Evolutionary conservation across 1,139 yeast genomes (phyloP).

Genomic region (Geotrichum restrictum): DNA sequence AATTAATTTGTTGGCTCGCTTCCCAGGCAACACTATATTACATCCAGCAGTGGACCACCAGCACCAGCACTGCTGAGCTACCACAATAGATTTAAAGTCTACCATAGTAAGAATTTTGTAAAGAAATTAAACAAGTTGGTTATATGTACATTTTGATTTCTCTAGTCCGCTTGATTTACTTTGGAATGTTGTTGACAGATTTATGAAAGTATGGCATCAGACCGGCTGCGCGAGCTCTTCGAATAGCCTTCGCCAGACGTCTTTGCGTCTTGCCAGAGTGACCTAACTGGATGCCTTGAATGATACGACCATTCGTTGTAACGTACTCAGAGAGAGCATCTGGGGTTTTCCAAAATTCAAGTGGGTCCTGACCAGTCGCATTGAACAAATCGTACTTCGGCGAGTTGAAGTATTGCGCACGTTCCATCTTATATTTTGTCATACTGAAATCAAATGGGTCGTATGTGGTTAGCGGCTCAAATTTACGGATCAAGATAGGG

Average conservation of each 20-base stretch:
- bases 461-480: slow-evolving; percentile 30
- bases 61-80: too few species aligned
- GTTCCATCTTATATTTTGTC: slow-evolving; percentile 27
- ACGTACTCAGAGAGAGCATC: slow-evolving; percentile 55
- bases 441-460: slow-evolving; percentile 36
- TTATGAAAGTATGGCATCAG: slow-evolving; percentile 60
- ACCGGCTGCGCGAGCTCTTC: slow-evolving; percentile 67
- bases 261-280: slow-evolving; percentile 56
- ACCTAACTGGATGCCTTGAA: slow-evolving; percentile 57
- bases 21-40: neutral
- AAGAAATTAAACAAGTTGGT: too few species aligned
- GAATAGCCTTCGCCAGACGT: slow-evolving; percentile 58
- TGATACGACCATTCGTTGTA: slow-evolving; percentile 60
- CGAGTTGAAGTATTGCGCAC: slow-evolving; percentile 28
- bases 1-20: neutral
- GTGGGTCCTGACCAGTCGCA: slow-evolving; percentile 30
- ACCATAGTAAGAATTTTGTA: too few species aligned
- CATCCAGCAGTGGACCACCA: neutral
- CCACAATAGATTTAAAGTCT: too few species aligned
- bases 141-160: slow-evolving; percentile 10
- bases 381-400: slow-evolving; percentile 14
- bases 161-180: neutral
- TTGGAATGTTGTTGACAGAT: slow-evolving; percentile 36
- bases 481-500: slow-evolving; percentile 28
- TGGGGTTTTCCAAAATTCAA: slow-evolving; percentile 42